These are phyloP conservation scores for Tolypocladium tundrense DNA, from an alignment of 2,329 filamentous ascomycete genomes.

Conservation along the genomic window DNA sequence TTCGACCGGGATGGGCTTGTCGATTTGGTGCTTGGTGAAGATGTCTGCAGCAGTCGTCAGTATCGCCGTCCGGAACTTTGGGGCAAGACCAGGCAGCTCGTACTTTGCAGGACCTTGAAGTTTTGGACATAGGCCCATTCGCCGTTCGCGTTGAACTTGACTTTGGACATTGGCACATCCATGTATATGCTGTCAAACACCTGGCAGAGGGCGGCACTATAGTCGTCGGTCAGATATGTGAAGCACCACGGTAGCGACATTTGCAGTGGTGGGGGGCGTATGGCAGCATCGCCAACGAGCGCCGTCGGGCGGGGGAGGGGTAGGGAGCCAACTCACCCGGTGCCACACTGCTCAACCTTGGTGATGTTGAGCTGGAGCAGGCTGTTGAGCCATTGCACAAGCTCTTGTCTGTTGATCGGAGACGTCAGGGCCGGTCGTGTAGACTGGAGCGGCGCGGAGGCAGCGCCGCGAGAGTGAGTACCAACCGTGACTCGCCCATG, in stretches of 20 bases:
- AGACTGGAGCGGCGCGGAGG: neutral
- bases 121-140: conserved; percentile 98
- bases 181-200: conserved; percentile 97
- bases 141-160: conserved; percentile 96
- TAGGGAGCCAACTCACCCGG: conserved; percentile 52
- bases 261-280: neutral
- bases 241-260: neutral
- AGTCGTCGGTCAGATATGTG: conserved; percentile 8
- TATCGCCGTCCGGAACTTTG: neutral
- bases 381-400: conserved; percentile 94
- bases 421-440: neutral
- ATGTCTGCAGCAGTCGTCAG: conserved; percentile 43
- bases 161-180: conserved; percentile 87
- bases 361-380: conserved; percentile 96
- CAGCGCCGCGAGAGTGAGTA: conserved; percentile 4
- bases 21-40: conserved; percentile 78
- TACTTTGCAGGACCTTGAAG: conserved; percentile 96
- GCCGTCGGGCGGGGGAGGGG: conserved; percentile 7
- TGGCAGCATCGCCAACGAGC: neutral
- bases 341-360: conserved; percentile 98
- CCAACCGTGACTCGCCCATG: conserved; percentile 39
- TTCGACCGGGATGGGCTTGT: conserved; percentile 83
- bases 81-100: conserved; percentile 19
- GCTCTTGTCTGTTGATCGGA: conserved; percentile 66
- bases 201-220: conserved; percentile 88